A percentile compares a stretch with the other conserved stretches of the same genome.
phyloP scores from a whole-genome alignment of 805 yeast genomes.

The Ogataea saltuana region DNA sequence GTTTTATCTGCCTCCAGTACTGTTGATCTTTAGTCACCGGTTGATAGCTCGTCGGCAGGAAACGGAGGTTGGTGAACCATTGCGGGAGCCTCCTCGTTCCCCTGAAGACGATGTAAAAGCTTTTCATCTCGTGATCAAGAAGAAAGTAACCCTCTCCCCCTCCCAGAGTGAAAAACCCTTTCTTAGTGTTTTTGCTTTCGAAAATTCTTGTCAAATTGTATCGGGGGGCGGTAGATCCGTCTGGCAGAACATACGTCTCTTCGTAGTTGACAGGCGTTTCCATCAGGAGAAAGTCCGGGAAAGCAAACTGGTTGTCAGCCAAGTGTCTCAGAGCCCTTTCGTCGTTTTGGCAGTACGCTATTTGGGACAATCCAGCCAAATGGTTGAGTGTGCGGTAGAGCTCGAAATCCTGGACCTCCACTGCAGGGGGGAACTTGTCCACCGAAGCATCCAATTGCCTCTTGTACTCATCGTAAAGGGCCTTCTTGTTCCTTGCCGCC shows the following conservation, averaged over 20 bases:
- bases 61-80: slow-evolving; percentile 25
- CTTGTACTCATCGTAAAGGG: slow-evolving; percentile 15
- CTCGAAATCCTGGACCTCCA: slow-evolving; percentile 8
- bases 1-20: slow-evolving; percentile 12
- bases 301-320: slow-evolving; percentile 12
- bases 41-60: slow-evolving; percentile 13
- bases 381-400: slow-evolving; percentile 10
- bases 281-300: slow-evolving; percentile 14
- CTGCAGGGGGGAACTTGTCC: slow-evolving; percentile 14
- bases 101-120: slow-evolving; percentile 19
- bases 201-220: slow-evolving; percentile 18
- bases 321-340: slow-evolving; percentile 9
- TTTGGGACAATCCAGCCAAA: slow-evolving; percentile 18
- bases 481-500: background rate
- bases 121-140: slow-evolving; percentile 17
- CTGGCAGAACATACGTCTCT: slow-evolving; percentile 5
- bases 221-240: slow-evolving; percentile 5
- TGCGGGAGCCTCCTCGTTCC: slow-evolving; percentile 22
- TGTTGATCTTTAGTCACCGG: slow-evolving; percentile 9
- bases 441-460: slow-evolving; percentile 15
- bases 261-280: slow-evolving; percentile 13
- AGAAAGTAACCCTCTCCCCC: slow-evolving; percentile 27
- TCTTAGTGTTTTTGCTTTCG: slow-evolving; percentile 6
- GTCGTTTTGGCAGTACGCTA: slow-evolving; percentile 26
- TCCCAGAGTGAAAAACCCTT: slow-evolving; percentile 16